These are phyloP conservation scores for Lantana camara DNA, from an alignment of 257 asterid genomes.

Conservation along the genomic window DNA sequence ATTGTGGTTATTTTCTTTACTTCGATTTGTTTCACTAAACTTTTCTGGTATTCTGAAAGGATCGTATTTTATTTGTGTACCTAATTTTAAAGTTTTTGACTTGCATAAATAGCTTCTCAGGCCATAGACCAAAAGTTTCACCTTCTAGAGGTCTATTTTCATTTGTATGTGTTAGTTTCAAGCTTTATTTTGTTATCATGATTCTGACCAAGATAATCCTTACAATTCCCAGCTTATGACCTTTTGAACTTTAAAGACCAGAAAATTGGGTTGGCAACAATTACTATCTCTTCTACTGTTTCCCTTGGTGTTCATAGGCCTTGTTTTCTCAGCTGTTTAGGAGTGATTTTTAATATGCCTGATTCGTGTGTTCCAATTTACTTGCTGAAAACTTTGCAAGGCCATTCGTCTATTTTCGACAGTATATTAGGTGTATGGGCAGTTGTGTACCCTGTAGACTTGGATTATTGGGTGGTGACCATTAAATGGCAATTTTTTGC, in stretches of 20 bases:
- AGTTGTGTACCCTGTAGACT: no score
- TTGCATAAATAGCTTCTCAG: conserved; percentile 11
- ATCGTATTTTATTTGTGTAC: neutral
- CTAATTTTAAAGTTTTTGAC: conserved; percentile 7
- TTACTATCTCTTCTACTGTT: neutral
- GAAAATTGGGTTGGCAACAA: neutral
- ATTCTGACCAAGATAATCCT: conserved; percentile 3
- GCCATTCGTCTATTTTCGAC: conserved; percentile 24
- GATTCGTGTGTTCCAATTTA: conserved; percentile 1
- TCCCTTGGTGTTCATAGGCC: neutral
- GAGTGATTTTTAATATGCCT: conserved; percentile 11
- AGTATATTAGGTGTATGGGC: conserved; percentile 21
- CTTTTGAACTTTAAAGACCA: neutral
- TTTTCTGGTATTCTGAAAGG: neutral
- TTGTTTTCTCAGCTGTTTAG: neutral
- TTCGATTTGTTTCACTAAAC: neutral
- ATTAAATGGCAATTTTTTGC: no score
- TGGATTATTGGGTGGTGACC: no score
- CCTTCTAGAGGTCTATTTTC: neutral
- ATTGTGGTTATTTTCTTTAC: conserved; percentile 10
- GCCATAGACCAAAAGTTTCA: neutral
- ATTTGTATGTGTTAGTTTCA: neutral
- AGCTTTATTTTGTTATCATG: conserved; percentile 7
- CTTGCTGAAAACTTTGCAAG: conserved; percentile 15
- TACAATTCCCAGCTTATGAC: neutral